Evolutionary conservation across 2,329 filamentous ascomycete species (phyloP), one percentile per base, ranked within the genome.

Genomic region (Pseudocercospora eumusae): DNA sequence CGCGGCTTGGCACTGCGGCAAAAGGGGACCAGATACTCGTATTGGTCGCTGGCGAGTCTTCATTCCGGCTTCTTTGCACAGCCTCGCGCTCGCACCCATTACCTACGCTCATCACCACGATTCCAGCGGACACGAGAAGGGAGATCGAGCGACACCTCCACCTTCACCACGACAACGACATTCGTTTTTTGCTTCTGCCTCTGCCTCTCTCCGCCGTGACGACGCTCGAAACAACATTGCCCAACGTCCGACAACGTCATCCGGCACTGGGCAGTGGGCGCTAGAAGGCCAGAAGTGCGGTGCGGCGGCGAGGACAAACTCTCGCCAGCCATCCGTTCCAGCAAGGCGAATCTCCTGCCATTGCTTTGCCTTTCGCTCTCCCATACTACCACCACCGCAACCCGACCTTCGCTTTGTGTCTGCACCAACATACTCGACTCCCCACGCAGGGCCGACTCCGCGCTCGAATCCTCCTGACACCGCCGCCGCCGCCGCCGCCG

Each of bases 171-270:
- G 15, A 21, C 49, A 31, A 10, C 52, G 27, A 33, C 52, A 21
- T 40, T 36, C 52, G 28, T 23, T 36, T 18, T 23, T 13, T 21
- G n/a, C 3, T 23, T 21, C 33, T 18, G 31, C 33, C n/a, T n/a
- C n/a, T n/a, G n/a, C n/a, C n/a, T n/a, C n/a, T n/a, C n/a, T 27
- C 31, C 27, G 21, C 25, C 9, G 21, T 21, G 13, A 25, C 47
- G 21, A 27, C 47, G 25, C 47, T 28, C 47, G 47, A 28, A 52
- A 52, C 21, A 25, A 52, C 31, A n/a, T n/a, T n/a, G n/a, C n/a
- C n/a, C n/a, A n/a, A n/a, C n/a, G n/a, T n/a, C n/a, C 47, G 47
- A 52, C 9, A 23, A 33, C 57, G 57, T 59, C 57, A 59, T 59
- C 28, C 57, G 57, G 57, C 31, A 42, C 52, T 36, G 52, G 11